phyloP scores from a whole-genome alignment of 169 alveolate species.

The Plasmodium gonderi region DNA sequence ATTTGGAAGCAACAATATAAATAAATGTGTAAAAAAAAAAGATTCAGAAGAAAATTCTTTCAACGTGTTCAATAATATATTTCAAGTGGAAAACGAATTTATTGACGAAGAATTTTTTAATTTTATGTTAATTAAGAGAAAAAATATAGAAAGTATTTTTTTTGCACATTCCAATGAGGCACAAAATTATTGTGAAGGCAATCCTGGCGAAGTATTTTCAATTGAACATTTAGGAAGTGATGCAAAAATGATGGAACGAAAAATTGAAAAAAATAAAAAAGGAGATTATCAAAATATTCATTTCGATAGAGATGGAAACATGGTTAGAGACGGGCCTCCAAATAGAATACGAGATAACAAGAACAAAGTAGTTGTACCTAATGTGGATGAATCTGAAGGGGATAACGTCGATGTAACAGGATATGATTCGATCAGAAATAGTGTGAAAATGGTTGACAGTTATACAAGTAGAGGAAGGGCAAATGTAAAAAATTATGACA shows the following conservation, averaged over 20 bases:
- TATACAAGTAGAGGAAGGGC: background rate
- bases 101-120: background rate
- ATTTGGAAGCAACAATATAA: background rate
- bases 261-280: background rate
- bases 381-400: background rate
- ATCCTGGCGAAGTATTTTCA: background rate
- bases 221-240: background rate
- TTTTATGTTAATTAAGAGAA: background rate
- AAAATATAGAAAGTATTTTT: background rate
- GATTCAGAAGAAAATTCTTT: background rate
- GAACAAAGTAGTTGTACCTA: background rate
- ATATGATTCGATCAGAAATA: background rate
- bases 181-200: background rate
- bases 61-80: background rate
- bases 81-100: background rate
- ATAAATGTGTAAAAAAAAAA: background rate
- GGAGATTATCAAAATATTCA: background rate
- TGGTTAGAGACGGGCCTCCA: too few species aligned
- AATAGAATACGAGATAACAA: background rate
- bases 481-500: background rate
- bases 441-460: too few species aligned
- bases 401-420: background rate
- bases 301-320: background rate
- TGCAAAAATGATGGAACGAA: background rate
- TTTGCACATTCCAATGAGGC: background rate